These are phyloP conservation scores for Suhomyces sp. DNA, from an alignment of 805 yeast species.

Conservation along the genomic window DNA sequence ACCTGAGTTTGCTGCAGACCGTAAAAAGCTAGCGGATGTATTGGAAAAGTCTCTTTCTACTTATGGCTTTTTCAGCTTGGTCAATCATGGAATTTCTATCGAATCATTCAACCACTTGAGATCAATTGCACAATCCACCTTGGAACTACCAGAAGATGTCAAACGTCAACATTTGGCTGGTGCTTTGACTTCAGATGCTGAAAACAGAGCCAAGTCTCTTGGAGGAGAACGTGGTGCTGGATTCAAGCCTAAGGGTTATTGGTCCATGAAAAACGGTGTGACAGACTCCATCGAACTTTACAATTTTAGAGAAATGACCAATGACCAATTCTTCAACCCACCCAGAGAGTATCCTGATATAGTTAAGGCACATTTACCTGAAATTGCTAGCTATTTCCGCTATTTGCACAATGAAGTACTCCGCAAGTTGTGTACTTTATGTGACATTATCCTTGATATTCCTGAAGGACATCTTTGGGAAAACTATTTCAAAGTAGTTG, in stretches of 20 bases:
- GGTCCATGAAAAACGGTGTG: slow-evolving; percentile 32
- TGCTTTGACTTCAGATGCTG: slow-evolving; percentile 28
- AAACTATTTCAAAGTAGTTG: slow-evolving; percentile 25
- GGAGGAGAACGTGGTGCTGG: slow-evolving; percentile 33
- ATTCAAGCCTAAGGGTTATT: slow-evolving; percentile 30
- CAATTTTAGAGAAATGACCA: slow-evolving; percentile 27
- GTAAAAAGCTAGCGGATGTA: slow-evolving; percentile 34
- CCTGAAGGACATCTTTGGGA: slow-evolving; percentile 31
- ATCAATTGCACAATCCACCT: slow-evolving; percentile 41
- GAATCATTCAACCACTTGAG: slow-evolving; percentile 34
- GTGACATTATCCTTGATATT: slow-evolving; percentile 27
- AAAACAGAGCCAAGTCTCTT: slow-evolving; percentile 23
- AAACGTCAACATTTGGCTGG: slow-evolving; percentile 43
- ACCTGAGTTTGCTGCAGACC: slow-evolving; percentile 25
- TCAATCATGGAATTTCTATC: slow-evolving; percentile 40
- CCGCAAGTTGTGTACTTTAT: slow-evolving; percentile 23
- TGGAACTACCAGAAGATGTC: slow-evolving; percentile 40
- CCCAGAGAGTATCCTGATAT: slow-evolving; percentile 24
- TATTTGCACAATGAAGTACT: slow-evolving; percentile 21
- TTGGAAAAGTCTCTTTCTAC: slow-evolving; percentile 42
- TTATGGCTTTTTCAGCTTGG: slow-evolving; percentile 44
- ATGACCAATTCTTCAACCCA: slow-evolving; percentile 20
- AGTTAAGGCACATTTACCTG: slow-evolving; percentile 21
- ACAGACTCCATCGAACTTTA: slow-evolving; percentile 28
- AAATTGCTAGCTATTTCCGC: slow-evolving; percentile 24